phyloP scores from a whole-genome alignment of 2,329 filamentous ascomycete species.

The Fusarium miscanthi region DNA sequence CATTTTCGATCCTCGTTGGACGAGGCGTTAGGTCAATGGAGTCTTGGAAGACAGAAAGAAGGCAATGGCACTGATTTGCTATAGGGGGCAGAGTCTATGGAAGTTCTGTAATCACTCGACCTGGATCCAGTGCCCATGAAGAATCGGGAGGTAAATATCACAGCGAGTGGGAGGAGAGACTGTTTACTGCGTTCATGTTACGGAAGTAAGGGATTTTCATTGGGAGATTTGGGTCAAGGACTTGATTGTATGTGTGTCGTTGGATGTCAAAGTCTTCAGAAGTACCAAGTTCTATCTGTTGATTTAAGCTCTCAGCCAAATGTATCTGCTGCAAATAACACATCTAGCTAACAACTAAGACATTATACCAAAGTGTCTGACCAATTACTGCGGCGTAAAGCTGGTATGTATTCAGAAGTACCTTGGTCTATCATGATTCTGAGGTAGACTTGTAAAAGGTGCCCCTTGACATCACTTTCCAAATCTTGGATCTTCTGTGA shows the following conservation, averaged over 20 bases:
- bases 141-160: not conserved
- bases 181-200: not conserved
- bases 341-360: no score
- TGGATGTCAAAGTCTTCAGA: not conserved
- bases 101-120: not conserved
- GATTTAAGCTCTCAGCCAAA: no score
- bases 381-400: no score
- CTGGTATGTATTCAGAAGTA: no score
- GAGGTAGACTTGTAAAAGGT: not conserved
- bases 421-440: not conserved
- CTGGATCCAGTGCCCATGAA: not conserved
- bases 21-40: accelerated
- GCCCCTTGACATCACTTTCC: not conserved
- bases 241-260: not conserved
- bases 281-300: not conserved
- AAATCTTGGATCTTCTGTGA: not conserved
- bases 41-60: accelerated
- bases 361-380: no score
- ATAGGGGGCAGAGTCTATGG: no score
- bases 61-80: accelerated
- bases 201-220: not conserved
- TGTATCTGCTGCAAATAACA: no score
- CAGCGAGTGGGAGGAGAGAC: not conserved
- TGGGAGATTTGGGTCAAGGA: not conserved
- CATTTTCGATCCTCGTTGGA: not conserved